Base-by-base conservation (phyloP, 257 asterid species). In the Solanum chmielewskii region DNA sequence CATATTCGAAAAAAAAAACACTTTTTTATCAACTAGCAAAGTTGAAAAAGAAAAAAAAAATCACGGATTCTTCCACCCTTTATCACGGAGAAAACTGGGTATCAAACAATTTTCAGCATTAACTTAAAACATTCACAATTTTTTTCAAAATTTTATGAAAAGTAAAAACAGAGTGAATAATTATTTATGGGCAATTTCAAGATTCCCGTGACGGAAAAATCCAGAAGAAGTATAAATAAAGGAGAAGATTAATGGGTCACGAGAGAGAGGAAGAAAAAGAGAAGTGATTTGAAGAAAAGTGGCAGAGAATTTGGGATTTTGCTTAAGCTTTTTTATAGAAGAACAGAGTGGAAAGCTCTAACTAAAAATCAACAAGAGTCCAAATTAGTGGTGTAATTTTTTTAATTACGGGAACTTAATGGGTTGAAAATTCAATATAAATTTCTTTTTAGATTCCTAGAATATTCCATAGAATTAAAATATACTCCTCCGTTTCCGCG, bases 11-110 rank as follows among this genome's bases (percentile, higher is more conserved):
- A 78, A 76, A 42, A 64, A 11, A 29, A 9, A 27, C 45, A 73
- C 66, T 86, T 33, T 33, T 49, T 62, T 20, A 25, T 4, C 23
- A 59, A 80, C 44, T 83, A 56, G 37, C 27, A 66, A 66, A 84
- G 3, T 14, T 62, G 37, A 86, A 44, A 84, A 68, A 10, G 78
- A 66, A 81, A 88, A 80, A 88, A 80, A 83, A 39, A 78, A 37
- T 11, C 92, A 82, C 73, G 23, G 91, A 88, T 90, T 64, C 75
- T 85, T 83, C 41, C 77, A 62, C 81, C 90, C 87, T 74, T 37
- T 75, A 89, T 93, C 93, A 93, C 95, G 95, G 93, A 88, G 73
- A 59, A 89, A 88, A 88, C 6, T 59, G 39, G 91, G 84, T 44
- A 9, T 81, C 69, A 37, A 56, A 70, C 71, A 84, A 60, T 76